These are phyloP conservation scores for Podila minutissima DNA, from an alignment of 192 early-diverging fungal genomes.

Conservation along the genomic window DNA sequence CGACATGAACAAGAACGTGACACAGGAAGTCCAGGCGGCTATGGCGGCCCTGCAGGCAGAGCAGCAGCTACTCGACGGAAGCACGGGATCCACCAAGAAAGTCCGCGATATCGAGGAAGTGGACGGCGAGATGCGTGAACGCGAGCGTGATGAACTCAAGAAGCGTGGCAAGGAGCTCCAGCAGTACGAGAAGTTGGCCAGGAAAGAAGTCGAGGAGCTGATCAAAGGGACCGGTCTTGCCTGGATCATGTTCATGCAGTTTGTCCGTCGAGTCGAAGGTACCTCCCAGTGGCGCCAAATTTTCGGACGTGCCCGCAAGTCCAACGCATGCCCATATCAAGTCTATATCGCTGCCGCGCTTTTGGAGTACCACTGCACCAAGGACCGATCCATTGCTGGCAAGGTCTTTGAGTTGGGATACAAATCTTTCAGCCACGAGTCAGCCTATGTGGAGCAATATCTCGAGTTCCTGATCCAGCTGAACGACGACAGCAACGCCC, in stretches of 20 bases:
- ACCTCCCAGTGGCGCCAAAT: constrained; percentile 62
- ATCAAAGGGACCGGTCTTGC: constrained; percentile 70
- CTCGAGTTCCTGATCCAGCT: constrained; percentile 87
- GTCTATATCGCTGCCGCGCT: constrained; percentile 70
- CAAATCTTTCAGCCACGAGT: constrained; percentile 80
- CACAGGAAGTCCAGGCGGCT: constrained; percentile 56
- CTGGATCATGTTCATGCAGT: constrained; percentile 93
- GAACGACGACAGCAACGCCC: constrained; percentile 92
- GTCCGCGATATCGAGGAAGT: constrained; percentile 58
- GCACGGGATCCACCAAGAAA: constrained; percentile 51
- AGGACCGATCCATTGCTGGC: constrained; percentile 83
- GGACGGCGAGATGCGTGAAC: constrained; percentile 67
- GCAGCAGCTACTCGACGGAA: constrained; percentile 48
- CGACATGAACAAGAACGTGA: constrained; percentile 54
- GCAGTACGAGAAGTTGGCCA: constrained; percentile 67
- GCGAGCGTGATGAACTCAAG: constrained; percentile 62
- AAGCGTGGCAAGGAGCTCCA: constrained; percentile 65
- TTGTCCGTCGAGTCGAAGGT: constrained; percentile 80
- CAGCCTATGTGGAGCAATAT: constrained; percentile 82
- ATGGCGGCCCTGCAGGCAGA: constrained; percentile 43
- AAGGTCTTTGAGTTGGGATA: constrained; percentile 92
- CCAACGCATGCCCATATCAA: constrained; percentile 80
- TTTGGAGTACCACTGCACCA: constrained; percentile 93
- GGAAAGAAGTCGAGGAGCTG: constrained; percentile 63
- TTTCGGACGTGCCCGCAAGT: constrained; percentile 82